Conservation (phyloP, 306 rosid genomes). For the Carpinus viminea region DNA sequence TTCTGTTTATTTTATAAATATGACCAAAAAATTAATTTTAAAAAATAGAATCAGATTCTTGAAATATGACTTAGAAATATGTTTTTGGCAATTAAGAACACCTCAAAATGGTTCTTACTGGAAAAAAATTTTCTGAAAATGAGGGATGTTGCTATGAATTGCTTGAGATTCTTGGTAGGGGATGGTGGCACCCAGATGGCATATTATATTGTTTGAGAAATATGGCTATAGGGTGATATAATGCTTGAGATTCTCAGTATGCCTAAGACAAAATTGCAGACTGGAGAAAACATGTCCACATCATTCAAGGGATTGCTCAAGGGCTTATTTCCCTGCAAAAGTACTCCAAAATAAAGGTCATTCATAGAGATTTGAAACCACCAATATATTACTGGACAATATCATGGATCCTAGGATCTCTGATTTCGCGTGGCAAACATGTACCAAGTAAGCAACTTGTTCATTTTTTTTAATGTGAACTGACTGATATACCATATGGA, state of each 20-base stretch:
- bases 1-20: no score
- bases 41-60: neutral
- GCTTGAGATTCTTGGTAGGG: no score
- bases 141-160: no score
- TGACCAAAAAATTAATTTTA: neutral
- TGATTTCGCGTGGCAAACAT: no score
- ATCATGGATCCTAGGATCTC: conserved; percentile 28
- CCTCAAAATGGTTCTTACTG: no score
- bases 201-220: no score
- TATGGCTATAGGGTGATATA: no score
- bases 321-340: conserved; percentile 25
- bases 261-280: conserved; percentile 1
- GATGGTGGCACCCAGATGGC: no score
- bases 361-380: conserved; percentile 25
- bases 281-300: conserved; percentile 9
- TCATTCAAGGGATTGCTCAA: conserved; percentile 28
- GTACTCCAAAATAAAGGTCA: conserved; percentile 21
- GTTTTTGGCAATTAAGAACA: no score
- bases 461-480: neutral
- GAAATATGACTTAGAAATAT: neutral
- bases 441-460: conserved; percentile 1
- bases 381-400: conserved; percentile 23
- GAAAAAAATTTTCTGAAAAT: no score
- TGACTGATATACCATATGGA: neutral
- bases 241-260: neutral